A percentile compares a stretch with the other conserved stretches of the same genome.
Conservation (phyloP, 2,329 filamentous ascomycete genomes). For the Fusarium falciforme region DNA sequence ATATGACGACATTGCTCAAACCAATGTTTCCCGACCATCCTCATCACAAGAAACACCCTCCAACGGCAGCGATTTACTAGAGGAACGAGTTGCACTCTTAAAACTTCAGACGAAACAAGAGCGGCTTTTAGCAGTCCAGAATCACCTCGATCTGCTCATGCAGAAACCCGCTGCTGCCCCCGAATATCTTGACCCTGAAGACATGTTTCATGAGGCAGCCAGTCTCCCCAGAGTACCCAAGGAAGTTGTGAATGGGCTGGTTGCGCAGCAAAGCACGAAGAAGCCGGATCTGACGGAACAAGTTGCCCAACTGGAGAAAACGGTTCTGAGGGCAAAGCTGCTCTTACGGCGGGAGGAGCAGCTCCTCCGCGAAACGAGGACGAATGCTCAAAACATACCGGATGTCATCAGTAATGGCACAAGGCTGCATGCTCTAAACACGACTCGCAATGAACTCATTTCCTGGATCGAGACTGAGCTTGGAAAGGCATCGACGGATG, state of each 20-base stretch:
- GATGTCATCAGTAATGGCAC: conserved; percentile 51
- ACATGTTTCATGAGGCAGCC: conserved; percentile 58
- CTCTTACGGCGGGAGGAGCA: conserved; percentile 67
- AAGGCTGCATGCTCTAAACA: conserved; percentile 65
- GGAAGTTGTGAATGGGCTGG: conserved; percentile 63
- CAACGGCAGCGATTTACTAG: conserved; percentile 48
- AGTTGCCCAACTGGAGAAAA: conserved; percentile 66
- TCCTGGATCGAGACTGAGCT: conserved; percentile 74
- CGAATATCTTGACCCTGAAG: conserved; percentile 61
- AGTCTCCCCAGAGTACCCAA: conserved; percentile 63
- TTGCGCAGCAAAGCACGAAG: conserved; percentile 52
- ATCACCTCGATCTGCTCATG: conserved; percentile 61
- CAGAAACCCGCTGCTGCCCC: conserved; percentile 64
- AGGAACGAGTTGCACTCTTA: conserved; percentile 63
- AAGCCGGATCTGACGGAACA: conserved; percentile 59
- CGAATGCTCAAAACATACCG: conserved; percentile 51
- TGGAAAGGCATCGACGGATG: conserved; percentile 59
- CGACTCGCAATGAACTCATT: conserved; percentile 70
- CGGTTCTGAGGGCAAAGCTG: conserved; percentile 68
- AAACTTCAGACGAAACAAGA: conserved; percentile 64
- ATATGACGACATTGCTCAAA: conserved; percentile 54
- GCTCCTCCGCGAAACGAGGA: conserved; percentile 61
- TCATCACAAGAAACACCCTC: conserved; percentile 35
- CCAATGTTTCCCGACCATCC: conserved; percentile 22
- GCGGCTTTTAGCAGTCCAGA: conserved; percentile 61